Conservation (phyloP, 768 basidiomycete genomes). For the Mrakia hoshinonis region DNA sequence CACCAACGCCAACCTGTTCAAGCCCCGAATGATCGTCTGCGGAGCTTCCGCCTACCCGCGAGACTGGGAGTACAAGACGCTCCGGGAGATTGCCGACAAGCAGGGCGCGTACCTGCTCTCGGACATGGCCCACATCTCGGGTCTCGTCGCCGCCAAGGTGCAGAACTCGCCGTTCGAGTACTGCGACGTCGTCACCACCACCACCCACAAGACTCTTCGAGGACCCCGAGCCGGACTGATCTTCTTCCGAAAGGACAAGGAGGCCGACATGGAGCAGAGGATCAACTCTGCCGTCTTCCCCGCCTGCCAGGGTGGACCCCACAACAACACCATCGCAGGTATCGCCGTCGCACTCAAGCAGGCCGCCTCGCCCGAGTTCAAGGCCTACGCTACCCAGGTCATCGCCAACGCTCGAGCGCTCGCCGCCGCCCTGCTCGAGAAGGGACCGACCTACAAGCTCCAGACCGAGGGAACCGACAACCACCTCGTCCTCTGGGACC, state of each 20-base stretch:
- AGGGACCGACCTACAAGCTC: constrained; percentile 72
- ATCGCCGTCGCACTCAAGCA: constrained; percentile 88
- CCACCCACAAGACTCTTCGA: constrained; percentile 98
- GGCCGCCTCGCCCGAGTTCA: constrained; percentile 79
- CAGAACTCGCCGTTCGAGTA: constrained; percentile 84
- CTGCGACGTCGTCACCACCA: constrained; percentile 97
- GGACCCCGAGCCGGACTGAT: constrained; percentile 95
- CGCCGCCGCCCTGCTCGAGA: constrained; percentile 57
- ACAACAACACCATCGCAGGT: constrained; percentile 97
- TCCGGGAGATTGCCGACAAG: constrained; percentile 70
- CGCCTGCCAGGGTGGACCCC: constrained; percentile 98
- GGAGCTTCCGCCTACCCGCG: constrained; percentile 98
- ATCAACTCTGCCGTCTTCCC: constrained; percentile 99
- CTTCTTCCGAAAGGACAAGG: constrained; percentile 92
- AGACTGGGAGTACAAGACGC: constrained; percentile 86
- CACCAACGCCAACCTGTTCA: constrained; percentile 85
- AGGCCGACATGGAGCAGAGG: constrained; percentile 87
- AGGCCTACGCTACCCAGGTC: constrained; percentile 88
- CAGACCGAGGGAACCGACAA: constrained; percentile 96
- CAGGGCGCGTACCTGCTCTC: constrained; percentile 70
- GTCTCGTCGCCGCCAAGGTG: constrained; percentile 84
- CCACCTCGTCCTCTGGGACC: constrained; percentile 96
- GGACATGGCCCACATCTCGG: constrained; percentile 96
- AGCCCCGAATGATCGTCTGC: constrained; percentile 88
- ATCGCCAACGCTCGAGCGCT: constrained; percentile 77